Base-by-base conservation (phyloP, 2,329 filamentous ascomycete species). In the Diaporthe citri region DNA sequence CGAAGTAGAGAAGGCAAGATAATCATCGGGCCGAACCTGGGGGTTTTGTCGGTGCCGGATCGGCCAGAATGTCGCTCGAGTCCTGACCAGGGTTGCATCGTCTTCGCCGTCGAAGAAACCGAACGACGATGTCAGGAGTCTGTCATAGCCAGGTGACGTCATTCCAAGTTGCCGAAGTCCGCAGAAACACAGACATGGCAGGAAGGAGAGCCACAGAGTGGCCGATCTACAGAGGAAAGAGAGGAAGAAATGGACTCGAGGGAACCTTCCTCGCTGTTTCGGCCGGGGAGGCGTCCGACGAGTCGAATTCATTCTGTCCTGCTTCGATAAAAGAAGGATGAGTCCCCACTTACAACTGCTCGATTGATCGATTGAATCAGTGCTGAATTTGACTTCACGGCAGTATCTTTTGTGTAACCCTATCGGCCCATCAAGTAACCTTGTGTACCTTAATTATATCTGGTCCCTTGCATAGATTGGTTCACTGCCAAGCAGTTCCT, bases 321-420 rank as follows among this genome's bases (percentile, higher is more conserved):
- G 31, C 31, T 39, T 28, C 17, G 48, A 52, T 51, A 41, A 41
- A 55, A 69, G 64, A 55, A 46, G 15, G 3, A 39, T 28, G 10
- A 17, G 52, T 41, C 64, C 48, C 64, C 48, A 31, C 48, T 20
- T 12, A 59, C 22, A 17, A 17, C 9, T 41, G 12, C 12, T 41
- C 36, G 17, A 60, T 3, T 15, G 52, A 56, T 34, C 15, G 20
- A n/a, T n/a, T 43, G n/a, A 43, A 62, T 15, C 34, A 25, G 59
- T 39, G 43, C 34, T 69, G 46, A 55, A 39, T 28, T 55, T 55
- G 64, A 41, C 31, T 55, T 39, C 46, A 55, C 31, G 48, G n/a
- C 34, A 39, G 31, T 17, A 69, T 39, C n/a, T 28, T 31, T 52
- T 69, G 64, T 69, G 64, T 69, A 69, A 69, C 46, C n/a, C 64